Evolutionary conservation across 257 asterid genomes (phyloP).

Genomic region (Solanum virginianum): DNA sequence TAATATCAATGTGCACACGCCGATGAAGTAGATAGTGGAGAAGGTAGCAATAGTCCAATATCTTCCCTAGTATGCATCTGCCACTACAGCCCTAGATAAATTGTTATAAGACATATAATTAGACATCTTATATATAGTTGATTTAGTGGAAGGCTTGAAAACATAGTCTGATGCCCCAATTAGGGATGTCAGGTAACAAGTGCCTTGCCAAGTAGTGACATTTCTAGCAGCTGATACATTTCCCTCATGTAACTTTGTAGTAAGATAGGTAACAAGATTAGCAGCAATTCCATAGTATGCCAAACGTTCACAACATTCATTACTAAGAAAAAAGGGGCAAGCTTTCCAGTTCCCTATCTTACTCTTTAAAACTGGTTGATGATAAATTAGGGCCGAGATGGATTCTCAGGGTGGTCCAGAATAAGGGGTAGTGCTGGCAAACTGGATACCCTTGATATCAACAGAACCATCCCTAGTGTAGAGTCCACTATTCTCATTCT

Average conservation of each 20-base stretch:
- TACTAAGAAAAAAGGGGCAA: constrained; percentile 87
- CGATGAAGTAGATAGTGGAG: no score
- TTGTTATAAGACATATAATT: constrained; percentile 89
- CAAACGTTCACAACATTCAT: constrained; percentile 87
- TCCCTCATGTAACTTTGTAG: constrained; percentile 63
- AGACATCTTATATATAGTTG: constrained; percentile 91
- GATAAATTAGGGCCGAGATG: no score
- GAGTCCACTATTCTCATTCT: constrained; percentile 37
- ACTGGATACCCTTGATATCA: constrained; percentile 75
- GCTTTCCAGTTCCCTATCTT: constrained; percentile 95
- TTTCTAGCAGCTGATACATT: no score
- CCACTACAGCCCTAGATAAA: constrained; percentile 84
- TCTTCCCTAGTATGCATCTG: constrained; percentile 97
- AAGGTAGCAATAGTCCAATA: no score
- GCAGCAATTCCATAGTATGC: constrained; percentile 90
- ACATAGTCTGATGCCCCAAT: no score
- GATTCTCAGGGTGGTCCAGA: no score
- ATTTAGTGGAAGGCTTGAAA: no score
- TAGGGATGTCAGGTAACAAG: no score
- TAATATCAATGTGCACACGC: no score
- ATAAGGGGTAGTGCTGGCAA: no score
- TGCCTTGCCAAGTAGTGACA: no score
- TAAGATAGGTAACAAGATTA: constrained; percentile 83
- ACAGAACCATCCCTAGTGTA: constrained; percentile 89
- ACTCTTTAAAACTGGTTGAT: constrained; percentile 68